Evolutionary conservation across 768 basidiomycete species (phyloP).

Genomic region (Leccinum rimulosum): DNA sequence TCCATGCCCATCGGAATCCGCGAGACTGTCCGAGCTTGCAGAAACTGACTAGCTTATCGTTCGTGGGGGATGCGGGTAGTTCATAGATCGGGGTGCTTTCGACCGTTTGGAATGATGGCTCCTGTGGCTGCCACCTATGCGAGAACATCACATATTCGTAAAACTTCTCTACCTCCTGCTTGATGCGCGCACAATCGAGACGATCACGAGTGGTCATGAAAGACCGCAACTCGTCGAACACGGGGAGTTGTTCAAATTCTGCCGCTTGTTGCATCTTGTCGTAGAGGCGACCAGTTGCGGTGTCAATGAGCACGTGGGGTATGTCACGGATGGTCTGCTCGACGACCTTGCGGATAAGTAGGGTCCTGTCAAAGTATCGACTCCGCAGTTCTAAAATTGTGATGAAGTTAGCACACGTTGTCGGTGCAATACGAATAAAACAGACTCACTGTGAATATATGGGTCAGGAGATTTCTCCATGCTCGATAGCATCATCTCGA

Average conservation of each 20-base stretch:
- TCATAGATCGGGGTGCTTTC: neutral
- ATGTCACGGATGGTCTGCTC: neutral
- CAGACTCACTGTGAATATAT: neutral
- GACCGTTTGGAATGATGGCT: neutral
- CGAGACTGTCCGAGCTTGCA: neutral
- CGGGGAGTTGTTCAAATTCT: neutral
- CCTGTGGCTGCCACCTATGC: neutral
- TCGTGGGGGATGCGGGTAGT: neutral
- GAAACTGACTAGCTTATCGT: neutral
- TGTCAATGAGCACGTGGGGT: no score
- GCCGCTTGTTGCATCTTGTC: neutral
- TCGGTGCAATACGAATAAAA: neutral
- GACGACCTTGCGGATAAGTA: neutral
- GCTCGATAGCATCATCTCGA: neutral
- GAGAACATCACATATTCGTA: neutral
- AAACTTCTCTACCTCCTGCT: neutral
- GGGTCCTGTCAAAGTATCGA: neutral
- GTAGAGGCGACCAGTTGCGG: neutral
- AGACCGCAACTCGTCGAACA: neutral
- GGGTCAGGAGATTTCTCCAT: neutral
- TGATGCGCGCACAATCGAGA: neutral
- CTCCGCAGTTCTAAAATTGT: neutral
- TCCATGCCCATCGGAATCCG: neutral
- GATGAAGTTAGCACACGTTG: neutral
- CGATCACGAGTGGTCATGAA: neutral